Evolutionary conservation across 78 protist species (phyloP).

Genomic region (Tieghemostelium lacteum): DNA sequence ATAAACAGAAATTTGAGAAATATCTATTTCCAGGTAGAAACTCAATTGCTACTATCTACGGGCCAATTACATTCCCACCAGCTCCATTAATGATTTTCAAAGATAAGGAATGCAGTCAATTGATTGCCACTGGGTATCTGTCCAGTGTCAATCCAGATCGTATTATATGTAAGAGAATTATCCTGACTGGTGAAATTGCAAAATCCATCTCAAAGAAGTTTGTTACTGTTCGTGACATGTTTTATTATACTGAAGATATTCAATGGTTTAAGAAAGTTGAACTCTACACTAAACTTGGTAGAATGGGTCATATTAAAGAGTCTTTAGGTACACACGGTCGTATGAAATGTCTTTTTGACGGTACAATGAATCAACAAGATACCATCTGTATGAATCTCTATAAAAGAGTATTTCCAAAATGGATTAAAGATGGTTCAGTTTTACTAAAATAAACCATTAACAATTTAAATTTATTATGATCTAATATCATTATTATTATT

Average conservation of each 20-base stretch:
- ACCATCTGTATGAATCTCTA: constrained; percentile 97
- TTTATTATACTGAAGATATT: constrained; percentile 96
- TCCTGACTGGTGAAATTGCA: constrained; percentile 95
- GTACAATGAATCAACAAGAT: constrained; percentile 87
- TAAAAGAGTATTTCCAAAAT: constrained; percentile 98
- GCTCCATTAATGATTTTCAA: constrained; percentile 86
- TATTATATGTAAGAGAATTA: constrained; percentile 91
- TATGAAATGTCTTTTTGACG: constrained; percentile 91
- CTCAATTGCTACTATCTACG: constrained; percentile 87
- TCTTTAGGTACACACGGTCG: constrained; percentile 92
- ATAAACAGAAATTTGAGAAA: constrained; percentile 88
- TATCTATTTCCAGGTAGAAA: constrained; percentile 83
- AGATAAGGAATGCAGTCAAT: background rate
- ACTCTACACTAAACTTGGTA: constrained; percentile 96
- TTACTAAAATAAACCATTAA: background rate
- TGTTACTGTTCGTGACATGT: constrained; percentile 96
- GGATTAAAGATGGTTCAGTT: constrained; percentile 43
- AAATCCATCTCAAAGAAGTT: constrained; percentile 85
- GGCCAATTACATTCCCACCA: constrained; percentile 90
- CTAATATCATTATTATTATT: no score
- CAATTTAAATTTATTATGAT: no score
- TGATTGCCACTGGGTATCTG: constrained; percentile 89
- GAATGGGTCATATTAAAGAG: constrained; percentile 95
- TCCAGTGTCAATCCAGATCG: constrained; percentile 92
- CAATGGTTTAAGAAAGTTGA: constrained; percentile 98